Base-by-base conservation (phyloP, 2,329 filamentous ascomycete species). In the Clonostachys sp. region DNA sequence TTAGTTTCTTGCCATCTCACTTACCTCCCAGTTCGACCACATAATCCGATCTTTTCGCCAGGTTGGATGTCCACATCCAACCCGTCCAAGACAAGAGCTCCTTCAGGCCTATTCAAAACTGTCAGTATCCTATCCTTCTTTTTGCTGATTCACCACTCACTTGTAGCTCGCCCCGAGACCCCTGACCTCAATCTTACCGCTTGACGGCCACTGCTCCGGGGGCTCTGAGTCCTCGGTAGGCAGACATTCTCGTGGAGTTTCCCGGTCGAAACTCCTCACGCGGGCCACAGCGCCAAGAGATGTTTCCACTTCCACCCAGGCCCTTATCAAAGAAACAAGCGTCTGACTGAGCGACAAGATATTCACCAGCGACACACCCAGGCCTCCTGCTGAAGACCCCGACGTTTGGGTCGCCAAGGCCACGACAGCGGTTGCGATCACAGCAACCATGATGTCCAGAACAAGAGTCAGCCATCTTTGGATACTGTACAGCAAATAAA, bases 381-480 rank as follows among this genome's bases (percentile, higher is more conserved):
- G 56, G 39, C 68, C 62, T 1, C 59, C 66, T 2, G 61, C 56
- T 41, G 56, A 62, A 1, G 53, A 51, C 2, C 50, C 51, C 2
- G 50, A 40, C 13, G 59, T 48, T 13, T 51, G 46, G 1, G 75
- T 66, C 2, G 73, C 68, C 4, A 78, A 71, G 56, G 20, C 59
- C 5, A 79, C 70, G 1, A 79, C 53, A 1, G 75, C 50, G 1
- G 72, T 61, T 0, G 74, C 74, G 42, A 79, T 65, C 1, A 57
- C 69, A 1, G 73, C 66, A 1, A 77, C 70, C 3, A 77, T 61
- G 12, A 78, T 55, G 48, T 78, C 73, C 2, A 78, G 54, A 0
- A 74, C 72, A 2, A 78, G 52, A 1, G 64, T 66, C 1, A 78
- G 61, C 74, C 74, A 78, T 38, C 72, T 60, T 52, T 78, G 75